Conservation (phyloP, 192 early-diverging fungal species). For the Allomyces javanicus region DNA sequence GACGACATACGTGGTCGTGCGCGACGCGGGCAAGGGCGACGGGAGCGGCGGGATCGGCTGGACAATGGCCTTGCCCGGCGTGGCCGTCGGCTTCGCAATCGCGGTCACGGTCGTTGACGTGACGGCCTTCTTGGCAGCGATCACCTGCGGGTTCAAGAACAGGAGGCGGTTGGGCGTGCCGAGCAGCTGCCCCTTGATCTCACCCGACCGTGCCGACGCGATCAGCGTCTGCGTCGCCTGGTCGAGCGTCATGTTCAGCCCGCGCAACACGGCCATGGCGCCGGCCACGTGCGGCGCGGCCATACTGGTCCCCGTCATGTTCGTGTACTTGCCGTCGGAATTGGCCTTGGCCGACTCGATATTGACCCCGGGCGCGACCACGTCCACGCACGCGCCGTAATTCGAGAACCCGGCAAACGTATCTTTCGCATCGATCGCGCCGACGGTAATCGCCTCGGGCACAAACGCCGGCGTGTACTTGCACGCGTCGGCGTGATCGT, state of each 20-base stretch:
- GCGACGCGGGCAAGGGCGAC: too few species aligned
- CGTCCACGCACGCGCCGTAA: slow-evolving; percentile 5
- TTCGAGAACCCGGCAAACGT: slow-evolving; percentile 3
- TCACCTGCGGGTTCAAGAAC: not conserved
- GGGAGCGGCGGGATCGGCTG: too few species aligned
- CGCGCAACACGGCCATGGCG: slow-evolving; percentile 22
- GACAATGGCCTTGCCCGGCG: too few species aligned
- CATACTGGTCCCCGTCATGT: slow-evolving; percentile 58
- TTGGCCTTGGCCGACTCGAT: slow-evolving; percentile 42
- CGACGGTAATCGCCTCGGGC: slow-evolving; percentile 4
- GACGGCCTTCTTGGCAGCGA: not conserved
- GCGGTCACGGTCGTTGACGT: not conserved
- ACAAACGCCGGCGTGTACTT: slow-evolving; percentile 1
- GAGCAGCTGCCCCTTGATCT: not conserved
- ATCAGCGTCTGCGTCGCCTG: not conserved
- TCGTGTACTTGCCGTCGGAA: slow-evolving; percentile 25
- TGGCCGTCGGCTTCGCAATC: too few species aligned
- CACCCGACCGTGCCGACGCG: not conserved
- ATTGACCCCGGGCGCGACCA: slow-evolving; percentile 8
- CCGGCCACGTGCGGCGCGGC: slow-evolving; percentile 37
- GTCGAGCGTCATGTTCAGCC: slow-evolving; percentile 4
- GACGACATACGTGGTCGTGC: too few species aligned
- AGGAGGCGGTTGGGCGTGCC: not conserved
- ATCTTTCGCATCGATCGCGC: slow-evolving; percentile 3
- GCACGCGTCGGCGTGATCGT: slow-evolving; percentile 8